phyloP scores from a whole-genome alignment of 2,329 filamentous ascomycete species.

The Zasmidium citrigriseum region DNA sequence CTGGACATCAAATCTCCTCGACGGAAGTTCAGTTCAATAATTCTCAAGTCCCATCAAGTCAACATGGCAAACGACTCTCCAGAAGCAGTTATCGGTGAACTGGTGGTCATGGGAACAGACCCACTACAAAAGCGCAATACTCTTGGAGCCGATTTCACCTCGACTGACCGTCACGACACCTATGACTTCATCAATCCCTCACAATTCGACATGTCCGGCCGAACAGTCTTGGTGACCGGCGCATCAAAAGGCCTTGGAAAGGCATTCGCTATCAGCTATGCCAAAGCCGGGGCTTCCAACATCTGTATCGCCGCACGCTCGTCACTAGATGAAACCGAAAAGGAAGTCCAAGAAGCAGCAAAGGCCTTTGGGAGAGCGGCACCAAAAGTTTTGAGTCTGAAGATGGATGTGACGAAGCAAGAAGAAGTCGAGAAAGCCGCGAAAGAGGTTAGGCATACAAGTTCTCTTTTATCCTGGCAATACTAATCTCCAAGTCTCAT shows the following conservation, averaged over 20 bases:
- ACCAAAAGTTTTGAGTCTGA: slow-evolving; percentile 44
- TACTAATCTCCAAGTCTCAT: background rate
- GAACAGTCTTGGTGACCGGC: slow-evolving; percentile 55
- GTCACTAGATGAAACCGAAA: slow-evolving; percentile 39
- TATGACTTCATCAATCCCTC: slow-evolving; percentile 51
- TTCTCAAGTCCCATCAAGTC: too few relatives aligned
- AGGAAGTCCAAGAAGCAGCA: slow-evolving; percentile 39
- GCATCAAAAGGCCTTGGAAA: slow-evolving; percentile 41
- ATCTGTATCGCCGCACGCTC: slow-evolving; percentile 58
- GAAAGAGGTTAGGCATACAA: slow-evolving; percentile 22
- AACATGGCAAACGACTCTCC: background rate
- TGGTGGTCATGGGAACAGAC: background rate
- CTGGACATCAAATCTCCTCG: too few relatives aligned
- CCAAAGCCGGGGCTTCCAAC: slow-evolving; percentile 52
- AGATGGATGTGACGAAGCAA: slow-evolving; percentile 45
- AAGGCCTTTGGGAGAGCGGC: slow-evolving; percentile 34
- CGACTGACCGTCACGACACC: slow-evolving; percentile 38
- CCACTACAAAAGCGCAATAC: background rate
- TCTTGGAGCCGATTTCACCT: slow-evolving; percentile 19
- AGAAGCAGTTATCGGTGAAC: background rate
- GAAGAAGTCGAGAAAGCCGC: slow-evolving; percentile 39
- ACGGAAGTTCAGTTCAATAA: too few relatives aligned
- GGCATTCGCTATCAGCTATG: slow-evolving; percentile 56
- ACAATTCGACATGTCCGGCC: slow-evolving; percentile 35
- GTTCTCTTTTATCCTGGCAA: background rate